phyloP scores from a whole-genome alignment of 2,329 filamentous ascomycete genomes.

The Alternaria sp. region DNA sequence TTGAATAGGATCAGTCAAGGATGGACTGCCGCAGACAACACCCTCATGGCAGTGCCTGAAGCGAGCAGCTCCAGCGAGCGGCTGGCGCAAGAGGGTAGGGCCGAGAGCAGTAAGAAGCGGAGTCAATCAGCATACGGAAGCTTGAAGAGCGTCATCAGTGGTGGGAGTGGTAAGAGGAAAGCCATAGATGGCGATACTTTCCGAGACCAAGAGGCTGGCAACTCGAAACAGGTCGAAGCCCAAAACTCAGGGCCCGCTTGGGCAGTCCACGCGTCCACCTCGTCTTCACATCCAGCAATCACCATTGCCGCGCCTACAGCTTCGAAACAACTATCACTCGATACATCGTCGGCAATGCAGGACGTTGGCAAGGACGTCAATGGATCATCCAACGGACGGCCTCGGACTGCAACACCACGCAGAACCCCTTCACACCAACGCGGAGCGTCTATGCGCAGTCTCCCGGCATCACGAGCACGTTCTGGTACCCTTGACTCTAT shows the following conservation, averaged over 20 bases:
- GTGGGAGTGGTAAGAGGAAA: conserved; percentile 40
- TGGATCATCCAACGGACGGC: conserved; percentile 11
- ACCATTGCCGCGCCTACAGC: conserved; percentile 42
- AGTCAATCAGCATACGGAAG: conserved; percentile 48
- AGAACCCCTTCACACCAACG: conserved; percentile 27
- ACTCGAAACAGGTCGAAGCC: conserved; percentile 13
- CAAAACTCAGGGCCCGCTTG: conserved; percentile 33
- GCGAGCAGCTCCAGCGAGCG: conserved; percentile 55
- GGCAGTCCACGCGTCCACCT: conserved; percentile 34
- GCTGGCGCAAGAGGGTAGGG: conserved; percentile 40
- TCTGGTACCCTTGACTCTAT: conserved; percentile 41
- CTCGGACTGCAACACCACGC: conserved; percentile 18
- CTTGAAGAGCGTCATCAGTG: conserved; percentile 48
- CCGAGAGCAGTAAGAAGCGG: conserved; percentile 34
- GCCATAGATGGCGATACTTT: conserved; percentile 28
- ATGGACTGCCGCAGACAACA: conserved; percentile 47
- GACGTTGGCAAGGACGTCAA: conserved; percentile 22
- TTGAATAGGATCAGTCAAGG: conserved; percentile 41
- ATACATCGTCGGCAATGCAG: conserved; percentile 36
- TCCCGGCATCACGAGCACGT: conserved; percentile 29
- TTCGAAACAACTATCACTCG: conserved; percentile 46
- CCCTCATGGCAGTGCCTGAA: conserved; percentile 56
- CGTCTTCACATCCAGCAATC: conserved; percentile 39
- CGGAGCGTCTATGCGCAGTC: conserved; percentile 28
- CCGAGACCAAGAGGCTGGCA: conserved; percentile 23